Evolutionary conservation across 202 grass and related monocot species (phyloP), one percentile per base, ranked within the genome.

Genomic region (Cymbopogon flexuosus): DNA sequence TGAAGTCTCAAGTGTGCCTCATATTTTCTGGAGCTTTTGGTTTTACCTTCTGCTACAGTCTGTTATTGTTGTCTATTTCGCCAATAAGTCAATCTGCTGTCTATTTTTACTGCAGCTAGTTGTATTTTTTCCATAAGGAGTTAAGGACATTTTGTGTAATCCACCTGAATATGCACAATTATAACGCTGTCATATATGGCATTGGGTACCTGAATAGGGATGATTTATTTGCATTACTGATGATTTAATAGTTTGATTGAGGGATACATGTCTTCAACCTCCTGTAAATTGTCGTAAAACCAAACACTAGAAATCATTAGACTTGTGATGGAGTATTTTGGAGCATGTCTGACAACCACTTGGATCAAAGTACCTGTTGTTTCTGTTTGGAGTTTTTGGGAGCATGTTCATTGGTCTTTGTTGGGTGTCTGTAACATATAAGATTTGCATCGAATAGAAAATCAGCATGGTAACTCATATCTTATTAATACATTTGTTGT

Each of bases 391-490:
- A 41, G 14, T 11, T 57, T 15, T 40, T 51, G 10, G 59, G 47
- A 79, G 35, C 3, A 16, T 74, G 30, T 5, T 30, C 15, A 3
- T 46, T 81, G 57, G 30, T 31, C 45, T 81, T 47, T 65, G 71
- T 56, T 76, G 56, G 18, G 43, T 0, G 13, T 70, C 10, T 49
- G 4, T 18, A 80, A 70, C 34, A 43, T 29, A 5, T 64, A 63
- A 85, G 35, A 65, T 81, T 15, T 85, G 21, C 29, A 47, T 72
- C 23, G 24, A 52, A n/a, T 10, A 57, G 45, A 12, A 72, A 66
- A 29, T 59, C 59, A 36, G 11, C 33, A 24, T 58, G 36, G 8
- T 76, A 30, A 24, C 36, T 43, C 1, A 72, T 72, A 30, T 31
- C 49, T 59, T 59, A 40, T 56, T 19, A 13, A 14, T 37, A 4